These are phyloP conservation scores for Fusarium clavum DNA, from an alignment of 2,329 filamentous ascomycete genomes.

Conservation along the genomic window DNA sequence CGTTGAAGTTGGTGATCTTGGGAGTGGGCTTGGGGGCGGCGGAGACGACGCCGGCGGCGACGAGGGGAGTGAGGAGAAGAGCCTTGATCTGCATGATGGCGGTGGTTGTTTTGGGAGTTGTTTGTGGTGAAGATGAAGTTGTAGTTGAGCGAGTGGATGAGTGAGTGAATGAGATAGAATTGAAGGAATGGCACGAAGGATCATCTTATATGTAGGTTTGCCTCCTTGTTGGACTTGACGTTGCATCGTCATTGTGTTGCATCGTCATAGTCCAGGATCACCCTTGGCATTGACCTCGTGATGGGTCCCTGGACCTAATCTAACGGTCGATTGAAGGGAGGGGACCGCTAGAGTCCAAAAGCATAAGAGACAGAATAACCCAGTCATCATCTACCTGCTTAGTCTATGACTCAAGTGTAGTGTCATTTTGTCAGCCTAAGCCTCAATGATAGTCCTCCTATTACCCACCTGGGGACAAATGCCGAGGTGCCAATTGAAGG, in stretches of 20 bases:
- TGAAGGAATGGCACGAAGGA: not conserved
- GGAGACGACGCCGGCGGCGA: slow-evolving; percentile 44
- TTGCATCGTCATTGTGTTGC: not conserved
- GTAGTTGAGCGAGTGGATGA: not conserved
- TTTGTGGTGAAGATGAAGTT: not conserved
- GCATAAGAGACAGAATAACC: not conserved
- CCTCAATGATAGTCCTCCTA: not conserved
- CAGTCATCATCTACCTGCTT: no score
- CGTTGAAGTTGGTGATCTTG: slow-evolving; percentile 55
- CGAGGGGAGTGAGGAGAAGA: slow-evolving; percentile 42
- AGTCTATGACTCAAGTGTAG: no score
- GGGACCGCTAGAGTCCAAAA: not conserved
- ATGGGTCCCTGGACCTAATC: not conserved
- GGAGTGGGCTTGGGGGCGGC: slow-evolving; percentile 38
- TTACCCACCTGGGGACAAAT: not conserved
- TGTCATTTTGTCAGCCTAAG: not conserved
- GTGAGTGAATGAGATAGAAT: not conserved
- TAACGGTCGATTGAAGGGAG: not conserved
- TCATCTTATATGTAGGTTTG: slow-evolving; percentile 19
- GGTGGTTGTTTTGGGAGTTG: not conserved
- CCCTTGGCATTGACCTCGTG: not conserved
- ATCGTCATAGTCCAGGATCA: slow-evolving; percentile 2
- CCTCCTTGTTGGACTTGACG: not conserved
- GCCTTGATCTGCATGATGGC: slow-evolving; percentile 48
- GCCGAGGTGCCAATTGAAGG: not conserved